Percentiles rank a stretch among this genome's conserved stretches.
phyloP scores from a whole-genome alignment of 495 filamentous ascomycete species.

The Hypoxylon fuscum region DNA sequence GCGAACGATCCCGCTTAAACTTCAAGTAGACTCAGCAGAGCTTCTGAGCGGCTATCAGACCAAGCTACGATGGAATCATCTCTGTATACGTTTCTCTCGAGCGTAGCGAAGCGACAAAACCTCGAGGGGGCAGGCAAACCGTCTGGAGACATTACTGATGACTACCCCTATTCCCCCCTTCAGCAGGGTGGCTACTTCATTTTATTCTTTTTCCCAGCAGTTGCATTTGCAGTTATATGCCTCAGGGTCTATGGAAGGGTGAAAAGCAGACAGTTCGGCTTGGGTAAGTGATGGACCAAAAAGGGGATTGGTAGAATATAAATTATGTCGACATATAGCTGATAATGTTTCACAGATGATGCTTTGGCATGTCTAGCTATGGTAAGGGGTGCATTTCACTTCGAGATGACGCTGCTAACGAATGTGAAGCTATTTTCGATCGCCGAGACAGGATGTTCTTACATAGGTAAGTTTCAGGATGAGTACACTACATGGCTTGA shows the following conservation, averaged over 20 bases:
- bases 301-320: not conserved
- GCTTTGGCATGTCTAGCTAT: constrained; percentile 56
- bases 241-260: constrained; percentile 44
- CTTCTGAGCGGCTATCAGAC: not conserved
- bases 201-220: constrained; percentile 41
- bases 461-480: constrained; percentile 49
- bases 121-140: constrained; percentile 28
- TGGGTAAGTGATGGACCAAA: constrained; percentile 35
- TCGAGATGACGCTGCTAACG: constrained; percentile 15
- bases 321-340: not conserved
- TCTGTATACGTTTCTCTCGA: constrained; percentile 26
- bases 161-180: constrained; percentile 41
- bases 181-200: constrained; percentile 43
- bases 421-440: constrained; percentile 47
- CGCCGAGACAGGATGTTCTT: constrained; percentile 54
- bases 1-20: constrained; percentile 4
- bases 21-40: constrained; percentile 5
- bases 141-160: constrained; percentile 19
- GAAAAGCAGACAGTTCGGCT: constrained; percentile 48
- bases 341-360: constrained; percentile 42
- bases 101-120: constrained; percentile 20
- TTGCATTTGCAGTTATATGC: constrained; percentile 34
- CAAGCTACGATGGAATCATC: constrained; percentile 33
- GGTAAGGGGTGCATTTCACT: constrained; percentile 33
- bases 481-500: not conserved